A percentile compares a stretch with the other conserved stretches of the same genome.
Evolutionary conservation across 345 rosid species (phyloP).

Genomic region (Carallia brachiata): DNA sequence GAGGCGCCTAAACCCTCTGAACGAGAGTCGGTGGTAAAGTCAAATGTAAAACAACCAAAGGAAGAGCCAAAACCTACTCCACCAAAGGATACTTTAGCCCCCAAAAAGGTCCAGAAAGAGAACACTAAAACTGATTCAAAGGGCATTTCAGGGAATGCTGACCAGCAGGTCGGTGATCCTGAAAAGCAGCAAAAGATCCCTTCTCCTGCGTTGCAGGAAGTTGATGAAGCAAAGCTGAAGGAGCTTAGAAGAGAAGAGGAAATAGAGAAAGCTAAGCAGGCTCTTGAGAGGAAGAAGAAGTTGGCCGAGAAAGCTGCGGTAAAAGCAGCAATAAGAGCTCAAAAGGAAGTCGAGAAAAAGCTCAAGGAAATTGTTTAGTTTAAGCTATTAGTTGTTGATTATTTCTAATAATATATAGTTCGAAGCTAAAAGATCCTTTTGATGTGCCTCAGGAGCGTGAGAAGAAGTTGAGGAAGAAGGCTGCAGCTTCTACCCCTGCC

Average conservation of each 20-base stretch:
- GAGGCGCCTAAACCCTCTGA: slow-evolving; percentile 36
- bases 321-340: slow-evolving; percentile 83
- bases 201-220: slow-evolving; percentile 31
- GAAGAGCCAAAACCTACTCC: slow-evolving; percentile 55
- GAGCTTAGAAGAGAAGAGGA: slow-evolving; percentile 92
- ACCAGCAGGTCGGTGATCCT: slow-evolving; percentile 37
- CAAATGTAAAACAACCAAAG: slow-evolving; percentile 51
- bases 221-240: slow-evolving; percentile 67
- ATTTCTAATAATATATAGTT: not conserved
- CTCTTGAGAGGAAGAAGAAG: slow-evolving; percentile 94
- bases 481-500: slow-evolving; percentile 31
- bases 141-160: slow-evolving; percentile 35
- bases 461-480: slow-evolving; percentile 83
- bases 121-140: slow-evolving; percentile 32
- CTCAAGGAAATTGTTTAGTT: slow-evolving; percentile 57
- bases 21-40: slow-evolving; percentile 43
- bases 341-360: slow-evolving; percentile 95
- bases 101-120: slow-evolving; percentile 47
- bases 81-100: slow-evolving; percentile 35
- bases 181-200: slow-evolving; percentile 38
- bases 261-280: slow-evolving; percentile 79
- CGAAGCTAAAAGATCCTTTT: slow-evolving; percentile 12
- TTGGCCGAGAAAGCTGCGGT: slow-evolving; percentile 86
- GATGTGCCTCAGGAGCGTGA: slow-evolving; percentile 73
- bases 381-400: not conserved